Percentiles rank a stretch among this genome's conserved stretches.
Conservation (phyloP, 108 stramenopile genomes). For the Cyclotella kingstonii region DNA sequence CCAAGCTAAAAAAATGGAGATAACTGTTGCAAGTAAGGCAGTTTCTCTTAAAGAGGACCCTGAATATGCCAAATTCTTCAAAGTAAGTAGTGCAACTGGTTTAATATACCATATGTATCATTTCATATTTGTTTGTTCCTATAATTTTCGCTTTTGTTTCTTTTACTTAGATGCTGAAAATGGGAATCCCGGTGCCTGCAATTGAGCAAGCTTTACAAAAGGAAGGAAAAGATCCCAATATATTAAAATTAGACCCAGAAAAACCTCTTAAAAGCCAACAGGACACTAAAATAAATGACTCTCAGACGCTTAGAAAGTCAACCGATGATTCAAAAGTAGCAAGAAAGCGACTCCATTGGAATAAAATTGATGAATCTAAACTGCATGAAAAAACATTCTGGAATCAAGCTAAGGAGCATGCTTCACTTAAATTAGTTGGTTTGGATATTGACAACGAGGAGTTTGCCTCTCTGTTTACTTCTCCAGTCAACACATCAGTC, state of each 20-base stretch:
- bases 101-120: too few relatives aligned
- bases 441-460: conserved; percentile 60
- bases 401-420: conserved; percentile 43
- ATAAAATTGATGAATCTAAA: conserved; percentile 51
- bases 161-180: conserved; percentile 29
- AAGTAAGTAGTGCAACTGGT: conserved; percentile 18
- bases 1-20: conserved; percentile 2
- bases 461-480: conserved; percentile 54
- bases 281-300: conserved; percentile 6
- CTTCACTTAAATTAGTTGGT: conserved; percentile 40
- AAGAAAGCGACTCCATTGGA: conserved; percentile 61
- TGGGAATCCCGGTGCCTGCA: conserved; percentile 51
- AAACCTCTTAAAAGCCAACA: conserved; percentile 32
- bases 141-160: not conserved
- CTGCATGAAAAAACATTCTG: conserved; percentile 50
- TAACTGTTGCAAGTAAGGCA: not conserved
- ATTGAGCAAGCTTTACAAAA: conserved; percentile 44
- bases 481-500: conserved; percentile 22
- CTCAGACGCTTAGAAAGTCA: conserved; percentile 8
- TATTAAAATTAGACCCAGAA: conserved; percentile 44
- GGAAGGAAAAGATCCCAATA: conserved; percentile 48
- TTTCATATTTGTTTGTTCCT: not conserved
- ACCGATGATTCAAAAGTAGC: conserved; percentile 16
- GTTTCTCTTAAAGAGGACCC: conserved; percentile 48
- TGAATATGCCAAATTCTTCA: conserved; percentile 52